Evolutionary conservation across 768 basidiomycete species (phyloP), one percentile per base, ranked within the genome.

Genomic region (Suillus spraguei): DNA sequence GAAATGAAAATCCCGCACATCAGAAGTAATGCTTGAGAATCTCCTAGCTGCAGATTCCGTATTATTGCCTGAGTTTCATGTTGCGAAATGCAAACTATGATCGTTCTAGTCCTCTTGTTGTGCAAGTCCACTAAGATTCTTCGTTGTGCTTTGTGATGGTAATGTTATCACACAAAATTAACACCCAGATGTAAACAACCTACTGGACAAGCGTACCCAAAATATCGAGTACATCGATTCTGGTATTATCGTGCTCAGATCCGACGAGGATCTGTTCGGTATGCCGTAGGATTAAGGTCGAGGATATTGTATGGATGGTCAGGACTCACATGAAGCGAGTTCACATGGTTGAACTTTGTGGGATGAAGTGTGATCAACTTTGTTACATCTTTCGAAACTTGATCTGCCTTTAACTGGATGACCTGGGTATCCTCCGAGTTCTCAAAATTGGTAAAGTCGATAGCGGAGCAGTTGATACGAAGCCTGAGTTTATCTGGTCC

Each of bases 321-420:
- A 42, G 62, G 11, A 65, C 62, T 46, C 66, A 90, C 91, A 71
- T 89, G 87, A 33, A 92, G 72, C 55, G 81, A 84, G 63, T 83
- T 89, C 62, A 91, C 88, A 22, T 72, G 76, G 77, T 90, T 90
- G 72, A 93, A 91, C 38, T 87, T 80, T 17, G 92, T 90, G 68
- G 81, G 87, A 61, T 86, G 82, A 67, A 92, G 73, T 17, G 79
- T 66, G 49, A 91, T 78, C 50, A 72, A 78, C 24, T 80, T 81
- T 41, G 14, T 39, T 47, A 82, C 75, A 49, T 68, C 72, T 20
- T 76, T 67, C 17, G 39, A 58, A 6, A 82, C 81, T 65, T 85
- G 82, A 38, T 82, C 82, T 64, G 80, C 77, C 28, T 77, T 71
- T 22, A 92, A 70, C 47, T 81, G 80, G 39, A 91, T 55, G 33